These are phyloP conservation scores for Suillus occidentalis DNA, from an alignment of 768 basidiomycete genomes.

Conservation along the genomic window DNA sequence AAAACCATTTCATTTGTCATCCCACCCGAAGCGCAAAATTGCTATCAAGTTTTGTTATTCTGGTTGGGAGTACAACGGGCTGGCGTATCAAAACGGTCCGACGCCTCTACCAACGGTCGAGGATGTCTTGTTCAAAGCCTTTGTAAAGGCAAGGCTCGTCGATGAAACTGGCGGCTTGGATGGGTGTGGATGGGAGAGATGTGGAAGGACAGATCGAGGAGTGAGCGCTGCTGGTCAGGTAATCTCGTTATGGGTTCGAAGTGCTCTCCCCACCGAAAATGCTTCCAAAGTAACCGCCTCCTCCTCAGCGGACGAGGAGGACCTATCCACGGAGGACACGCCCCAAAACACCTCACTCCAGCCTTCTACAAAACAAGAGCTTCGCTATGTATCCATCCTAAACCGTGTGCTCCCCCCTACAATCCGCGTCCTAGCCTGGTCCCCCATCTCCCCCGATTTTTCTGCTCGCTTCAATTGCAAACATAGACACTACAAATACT, in stretches of 20 bases:
- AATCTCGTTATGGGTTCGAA: conserved; percentile 87
- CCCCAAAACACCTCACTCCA: background rate
- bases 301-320: background rate
- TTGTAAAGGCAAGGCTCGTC: conserved; percentile 76
- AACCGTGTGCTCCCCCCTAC: background rate
- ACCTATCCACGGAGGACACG: background rate
- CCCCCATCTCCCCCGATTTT: conserved; percentile 72
- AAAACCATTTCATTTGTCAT: conserved; percentile 61
- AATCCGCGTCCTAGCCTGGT: conserved; percentile 75
- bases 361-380: background rate
- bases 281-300: background rate
- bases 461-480: conserved; percentile 88
- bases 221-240: conserved; percentile 96
- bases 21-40: conserved; percentile 81
- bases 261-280: conserved; percentile 43
- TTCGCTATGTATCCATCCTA: background rate
- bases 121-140: conserved; percentile 75
- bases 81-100: conserved; percentile 73
- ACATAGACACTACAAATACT: conserved; percentile 96
- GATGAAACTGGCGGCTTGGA: conserved; percentile 73
- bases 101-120: conserved; percentile 90
- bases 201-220: conserved; percentile 93
- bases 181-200: conserved; percentile 87
- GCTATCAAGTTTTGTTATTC: conserved; percentile 92
- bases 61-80: conserved; percentile 89